phyloP scores from a whole-genome alignment of 768 basidiomycete species.

The Phallus indusiatus region DNA sequence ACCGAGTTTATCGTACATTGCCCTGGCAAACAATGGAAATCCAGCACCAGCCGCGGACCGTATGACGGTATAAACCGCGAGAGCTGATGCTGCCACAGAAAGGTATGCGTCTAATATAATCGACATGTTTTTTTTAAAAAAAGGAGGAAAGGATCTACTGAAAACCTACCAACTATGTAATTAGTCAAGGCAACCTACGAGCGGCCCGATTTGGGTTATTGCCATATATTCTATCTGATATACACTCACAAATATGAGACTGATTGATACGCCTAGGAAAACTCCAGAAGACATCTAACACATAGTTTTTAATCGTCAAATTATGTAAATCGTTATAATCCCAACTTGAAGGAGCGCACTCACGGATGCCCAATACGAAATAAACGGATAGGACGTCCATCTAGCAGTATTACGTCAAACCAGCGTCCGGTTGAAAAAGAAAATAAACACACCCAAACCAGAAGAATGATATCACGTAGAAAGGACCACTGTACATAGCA shows the following conservation, averaged over 20 bases:
- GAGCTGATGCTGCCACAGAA: background rate
- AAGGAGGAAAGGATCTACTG: background rate
- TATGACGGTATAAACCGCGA: background rate
- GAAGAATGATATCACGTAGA: slow-evolving; percentile 26
- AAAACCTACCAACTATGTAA: background rate
- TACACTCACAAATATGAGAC: background rate
- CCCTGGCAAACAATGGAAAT: background rate
- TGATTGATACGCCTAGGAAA: background rate
- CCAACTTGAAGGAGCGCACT: background rate
- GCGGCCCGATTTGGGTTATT: background rate
- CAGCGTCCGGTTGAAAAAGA: background rate
- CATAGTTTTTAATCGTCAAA: background rate
- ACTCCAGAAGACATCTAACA: slow-evolving; percentile 1
- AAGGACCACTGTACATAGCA: slow-evolving; percentile 22
- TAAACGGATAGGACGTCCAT: background rate
- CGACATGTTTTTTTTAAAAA: background rate
- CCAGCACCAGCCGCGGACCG: background rate
- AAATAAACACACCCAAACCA: slow-evolving; percentile 25
- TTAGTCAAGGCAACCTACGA: background rate
- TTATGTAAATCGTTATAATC: background rate
- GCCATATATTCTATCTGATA: background rate
- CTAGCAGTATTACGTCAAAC: background rate
- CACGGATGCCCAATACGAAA: slow-evolving; percentile 2
- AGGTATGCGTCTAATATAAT: background rate
- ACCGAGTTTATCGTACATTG: background rate